Evolutionary conservation across 1,284 basidiomycete species (phyloP), one percentile per base, ranked within the genome.

Genomic region (Ustilago trichophora): DNA sequence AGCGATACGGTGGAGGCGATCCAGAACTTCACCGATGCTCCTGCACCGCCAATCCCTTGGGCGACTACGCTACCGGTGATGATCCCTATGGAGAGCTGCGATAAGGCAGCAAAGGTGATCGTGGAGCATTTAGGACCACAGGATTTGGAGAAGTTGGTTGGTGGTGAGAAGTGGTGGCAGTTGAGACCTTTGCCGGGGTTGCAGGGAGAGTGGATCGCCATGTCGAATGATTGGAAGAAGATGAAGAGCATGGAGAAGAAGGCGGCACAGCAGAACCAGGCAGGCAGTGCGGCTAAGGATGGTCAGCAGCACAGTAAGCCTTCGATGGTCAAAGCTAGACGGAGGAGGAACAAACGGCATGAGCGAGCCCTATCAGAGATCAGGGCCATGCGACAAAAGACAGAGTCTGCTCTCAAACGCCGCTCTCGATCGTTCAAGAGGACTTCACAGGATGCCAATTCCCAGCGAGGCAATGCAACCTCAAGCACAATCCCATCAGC

Each of bases 101-200:
- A 91, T 41, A 85, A 89, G 24, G 92, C 95, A 0, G 92, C 95
- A 1, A 82, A 84, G 6, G 83, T 88, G 63, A 85, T 98, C 36
- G 88, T 94, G 50, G 84, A 87, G 55, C 92, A 89, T 1, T 85
- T 98, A 11, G 94, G 95, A 0, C 92, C 93, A 9, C 87, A 90
- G 66, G 89, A 82, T 90, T 26, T 91, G 9, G 87, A 87, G 68
- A 86, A 86, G 49, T 80, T 93, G 22, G 88, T 93, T 2, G 94
- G 94, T 15, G 95, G 94, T 2, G 88, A 88, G 7, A 93, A 93
- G 76, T 98, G 95, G 93, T 98, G 94, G 95, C 93, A 81, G 75
- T 41, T 81, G n/a, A 72, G 77, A 46, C 58, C 88, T 29, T 35
- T 76, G 35, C 85, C 34, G 43, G 92, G 91, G 16, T 85, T 94